These are phyloP conservation scores for Pleurotus tuber-regium DNA, from an alignment of 768 basidiomycete species.

Conservation along the genomic window DNA sequence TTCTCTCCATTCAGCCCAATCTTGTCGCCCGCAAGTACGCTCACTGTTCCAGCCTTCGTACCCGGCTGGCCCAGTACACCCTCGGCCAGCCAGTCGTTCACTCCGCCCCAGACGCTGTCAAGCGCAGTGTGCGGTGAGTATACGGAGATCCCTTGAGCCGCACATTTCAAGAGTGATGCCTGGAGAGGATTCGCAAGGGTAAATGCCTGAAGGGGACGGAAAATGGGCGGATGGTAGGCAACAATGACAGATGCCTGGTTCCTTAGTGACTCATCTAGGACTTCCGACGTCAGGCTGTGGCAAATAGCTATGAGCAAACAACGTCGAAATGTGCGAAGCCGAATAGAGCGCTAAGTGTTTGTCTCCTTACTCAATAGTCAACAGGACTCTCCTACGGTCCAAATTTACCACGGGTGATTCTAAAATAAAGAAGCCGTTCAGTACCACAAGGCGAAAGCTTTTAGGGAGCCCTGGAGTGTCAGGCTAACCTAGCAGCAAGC, in stretches of 20 bases:
- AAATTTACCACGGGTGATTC: constrained; percentile 53
- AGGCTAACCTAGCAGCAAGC: constrained; percentile 65
- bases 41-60: constrained; percentile 33
- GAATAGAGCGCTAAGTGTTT: not conserved
- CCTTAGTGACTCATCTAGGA: constrained; percentile 63
- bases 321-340: constrained; percentile 10
- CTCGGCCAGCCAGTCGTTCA: constrained; percentile 87
- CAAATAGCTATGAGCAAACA: constrained; percentile 11
- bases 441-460: too few relatives aligned
- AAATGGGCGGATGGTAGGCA: constrained; percentile 85
- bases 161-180: constrained; percentile 73
- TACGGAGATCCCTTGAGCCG: constrained; percentile 79
- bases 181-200: constrained; percentile 81
- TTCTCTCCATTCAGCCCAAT: constrained; percentile 31
- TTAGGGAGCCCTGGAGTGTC: too few relatives aligned
- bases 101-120: constrained; percentile 79
- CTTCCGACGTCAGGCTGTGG: constrained; percentile 67
- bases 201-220: constrained; percentile 69
- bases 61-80: constrained; percentile 40
- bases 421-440: too few relatives aligned
- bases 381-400: constrained; percentile 47
- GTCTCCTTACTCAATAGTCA: constrained; percentile 66
- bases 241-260: constrained; percentile 56
- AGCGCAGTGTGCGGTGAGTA: constrained; percentile 89
- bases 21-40: constrained; percentile 39